Percentiles rank a stretch among this genome's conserved stretches.
Evolutionary conservation across 2,329 filamentous ascomycete genomes (phyloP).

Genomic region (Cladosporium oxysporum): DNA sequence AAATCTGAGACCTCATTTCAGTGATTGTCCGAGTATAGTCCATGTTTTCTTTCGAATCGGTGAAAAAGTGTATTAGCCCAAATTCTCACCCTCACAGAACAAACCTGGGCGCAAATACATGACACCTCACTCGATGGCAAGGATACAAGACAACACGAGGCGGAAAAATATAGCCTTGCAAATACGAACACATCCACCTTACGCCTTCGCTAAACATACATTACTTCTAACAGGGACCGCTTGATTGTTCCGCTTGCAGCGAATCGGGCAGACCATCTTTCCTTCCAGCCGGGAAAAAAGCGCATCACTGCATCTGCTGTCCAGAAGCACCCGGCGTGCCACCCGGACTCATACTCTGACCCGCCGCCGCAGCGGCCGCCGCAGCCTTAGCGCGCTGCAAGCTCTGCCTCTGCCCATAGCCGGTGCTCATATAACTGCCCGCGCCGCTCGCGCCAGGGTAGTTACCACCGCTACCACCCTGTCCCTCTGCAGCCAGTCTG

Average conservation of each 20-base stretch:
- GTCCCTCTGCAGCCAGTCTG: slow-evolving; percentile 38
- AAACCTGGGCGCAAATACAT: neutral
- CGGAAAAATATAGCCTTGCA: neutral
- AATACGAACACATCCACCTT: slow-evolving; percentile 5
- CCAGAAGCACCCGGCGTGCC: neutral
- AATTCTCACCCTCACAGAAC: neutral
- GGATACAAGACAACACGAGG: neutral
- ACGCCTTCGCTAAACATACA: slow-evolving; percentile 13
- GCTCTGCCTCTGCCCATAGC: slow-evolving; percentile 27
- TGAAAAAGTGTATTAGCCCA: neutral
- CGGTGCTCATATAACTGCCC: slow-evolving; percentile 34
- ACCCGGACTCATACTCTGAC: slow-evolving; percentile 1
- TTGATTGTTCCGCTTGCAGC: neutral
- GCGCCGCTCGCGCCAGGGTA: slow-evolving; percentile 37
- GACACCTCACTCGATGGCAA: neutral
- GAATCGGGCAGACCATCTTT: neutral
- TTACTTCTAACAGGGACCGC: neutral
- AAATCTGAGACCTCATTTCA: neutral
- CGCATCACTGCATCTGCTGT: neutral
- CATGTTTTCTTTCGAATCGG: neutral
- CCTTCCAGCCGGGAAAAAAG: neutral
- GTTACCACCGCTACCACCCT: slow-evolving; percentile 37
- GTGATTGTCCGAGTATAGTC: neutral
- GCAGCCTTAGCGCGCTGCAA: slow-evolving; percentile 14
- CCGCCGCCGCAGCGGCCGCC: neutral